Evolutionary conservation across 768 basidiomycete species (phyloP), one percentile per base, ranked within the genome.

Genomic region (Tulasnella calospora): DNA sequence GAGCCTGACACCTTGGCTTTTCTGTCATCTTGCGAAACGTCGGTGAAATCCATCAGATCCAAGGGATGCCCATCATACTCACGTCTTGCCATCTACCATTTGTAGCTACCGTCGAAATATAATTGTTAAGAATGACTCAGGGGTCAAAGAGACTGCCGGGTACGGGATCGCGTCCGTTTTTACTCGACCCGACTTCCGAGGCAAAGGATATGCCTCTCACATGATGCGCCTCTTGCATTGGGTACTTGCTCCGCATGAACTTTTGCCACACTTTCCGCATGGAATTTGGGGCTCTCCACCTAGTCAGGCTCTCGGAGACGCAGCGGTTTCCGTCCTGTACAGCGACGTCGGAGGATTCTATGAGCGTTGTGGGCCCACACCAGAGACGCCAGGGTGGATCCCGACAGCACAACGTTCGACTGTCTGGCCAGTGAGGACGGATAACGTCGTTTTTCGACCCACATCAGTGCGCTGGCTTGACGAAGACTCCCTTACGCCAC

Each of bases 141-240:
- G 67, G 70, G 41, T 79, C 82, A 83, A 86, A 71, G 81, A 85
- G 70, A 87, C 86, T 0, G 30, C 40, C 5, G 86, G 88, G 55
- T 91, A 91, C 79, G 89, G 84, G 0, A 83, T 92, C 57, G 89
- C 89, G 0, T 86, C 86, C 4, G 89, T 91, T 12, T 92, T 86
- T 82, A 90, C 90, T 7, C 88, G 88, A 21, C 82, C 85, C 0
- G 77, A 81, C 40, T 85, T 89, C 27, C 86, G 89, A 75, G 84
- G 86, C 15, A 87, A 87, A 74, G 90, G 91, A 27, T 91, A 90
- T 79, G 90, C 88, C 13, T 82, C 82, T 15, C 89, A 90, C 79
- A 90, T 91, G 90, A 90, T 91, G 90, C 85, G 87, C 19, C 86
- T 92, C 33, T 77, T 92, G 46, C 90, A 92, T 81, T 88, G 87